These are phyloP conservation scores for Termitomyces sp. DNA, from an alignment of 768 basidiomycete species.

Conservation along the genomic window DNA sequence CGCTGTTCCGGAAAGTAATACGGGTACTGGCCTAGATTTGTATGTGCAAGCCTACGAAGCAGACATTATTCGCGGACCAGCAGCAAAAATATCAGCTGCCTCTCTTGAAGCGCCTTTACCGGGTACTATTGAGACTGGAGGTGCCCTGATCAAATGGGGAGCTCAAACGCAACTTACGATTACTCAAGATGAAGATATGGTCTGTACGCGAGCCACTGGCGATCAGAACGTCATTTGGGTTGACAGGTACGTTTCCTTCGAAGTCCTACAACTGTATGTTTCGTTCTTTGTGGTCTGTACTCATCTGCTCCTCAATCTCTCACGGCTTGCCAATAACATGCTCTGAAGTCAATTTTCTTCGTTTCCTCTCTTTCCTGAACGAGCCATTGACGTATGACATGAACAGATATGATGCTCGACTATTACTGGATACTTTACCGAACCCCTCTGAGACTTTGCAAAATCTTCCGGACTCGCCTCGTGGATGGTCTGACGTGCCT, in stretches of 20 bases:
- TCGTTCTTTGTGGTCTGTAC: conserved; percentile 3
- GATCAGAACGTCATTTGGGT: conserved; percentile 51
- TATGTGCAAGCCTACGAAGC: conserved; percentile 76
- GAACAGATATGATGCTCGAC: conserved; percentile 73
- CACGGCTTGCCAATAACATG: conserved; percentile 2
- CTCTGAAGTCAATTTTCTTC: conserved; percentile 18
- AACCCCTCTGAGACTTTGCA: neutral
- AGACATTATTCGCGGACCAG: conserved; percentile 54
- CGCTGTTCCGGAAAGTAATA: neutral
- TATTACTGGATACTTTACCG: conserved; percentile 40
- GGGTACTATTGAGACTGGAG: conserved; percentile 20
- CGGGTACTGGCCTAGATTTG: conserved; percentile 17
- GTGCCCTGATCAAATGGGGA: conserved; percentile 30
- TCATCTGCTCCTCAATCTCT: neutral
- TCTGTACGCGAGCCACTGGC: conserved; percentile 5
- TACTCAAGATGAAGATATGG: conserved; percentile 20
- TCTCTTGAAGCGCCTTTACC: conserved; percentile 26
- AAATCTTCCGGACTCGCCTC: conserved; percentile 34
- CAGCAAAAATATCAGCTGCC: conserved; percentile 31
- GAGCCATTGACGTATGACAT: conserved; percentile 14
- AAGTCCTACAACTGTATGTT: neutral
- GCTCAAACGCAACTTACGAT: conserved; percentile 9
- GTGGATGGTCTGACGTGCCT: conserved; percentile 81
- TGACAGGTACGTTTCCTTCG: conserved; percentile 75
- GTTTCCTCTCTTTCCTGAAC: conserved; percentile 16